Conservation (phyloP, 225 moss, liverwort and hornwort genomes). For the Bryoerythrophyllum caledonicum region DNA sequence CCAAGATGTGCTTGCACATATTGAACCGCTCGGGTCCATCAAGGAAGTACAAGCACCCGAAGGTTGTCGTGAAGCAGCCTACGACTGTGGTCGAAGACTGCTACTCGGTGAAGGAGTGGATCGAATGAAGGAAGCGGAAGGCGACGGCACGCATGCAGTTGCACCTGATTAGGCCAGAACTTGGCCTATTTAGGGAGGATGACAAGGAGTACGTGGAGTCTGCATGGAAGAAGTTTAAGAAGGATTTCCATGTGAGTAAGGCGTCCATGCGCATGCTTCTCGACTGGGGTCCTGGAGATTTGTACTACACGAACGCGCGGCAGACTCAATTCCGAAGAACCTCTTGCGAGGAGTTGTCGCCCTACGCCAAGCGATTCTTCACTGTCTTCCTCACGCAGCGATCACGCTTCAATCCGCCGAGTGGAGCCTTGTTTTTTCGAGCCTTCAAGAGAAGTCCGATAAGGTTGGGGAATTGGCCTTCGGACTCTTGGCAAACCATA, state of each 20-base stretch:
- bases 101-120: not conserved
- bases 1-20: not conserved
- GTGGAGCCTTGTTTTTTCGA: not conserved
- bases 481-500: too few species aligned
- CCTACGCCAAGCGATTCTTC: not conserved
- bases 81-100: not conserved
- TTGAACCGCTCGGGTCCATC: not conserved
- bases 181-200: not conserved
- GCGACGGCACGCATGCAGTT: not conserved
- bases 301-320: too few species aligned
- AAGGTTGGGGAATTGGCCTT: too few species aligned
- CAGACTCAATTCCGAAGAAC: too few species aligned
- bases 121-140: conserved; percentile 2
- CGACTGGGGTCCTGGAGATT: not conserved
- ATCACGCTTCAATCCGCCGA: not conserved
- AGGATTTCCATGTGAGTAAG: too few species aligned
- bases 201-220: too few species aligned
- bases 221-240: too few species aligned
- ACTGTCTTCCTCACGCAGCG: not conserved
- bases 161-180: not conserved
- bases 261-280: not conserved
- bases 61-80: not conserved
- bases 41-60: not conserved
- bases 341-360: too few species aligned
- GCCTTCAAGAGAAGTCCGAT: too few species aligned